These are phyloP conservation scores for Penicillium parvum DNA, from an alignment of 495 filamentous ascomycete genomes.

Conservation along the genomic window DNA sequence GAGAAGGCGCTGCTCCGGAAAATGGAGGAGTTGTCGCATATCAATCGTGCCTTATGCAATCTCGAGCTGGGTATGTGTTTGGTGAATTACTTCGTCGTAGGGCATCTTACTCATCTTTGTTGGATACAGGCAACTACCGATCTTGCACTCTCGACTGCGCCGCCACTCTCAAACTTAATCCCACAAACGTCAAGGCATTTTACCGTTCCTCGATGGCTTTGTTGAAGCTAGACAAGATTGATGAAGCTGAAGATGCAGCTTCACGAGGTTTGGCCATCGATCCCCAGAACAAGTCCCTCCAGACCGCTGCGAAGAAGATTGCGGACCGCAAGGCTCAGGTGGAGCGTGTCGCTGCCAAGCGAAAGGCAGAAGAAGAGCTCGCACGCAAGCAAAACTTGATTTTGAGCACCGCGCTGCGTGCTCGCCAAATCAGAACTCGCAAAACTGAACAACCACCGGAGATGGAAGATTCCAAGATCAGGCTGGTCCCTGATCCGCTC, in stretches of 20 bases:
- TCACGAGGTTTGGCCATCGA: constrained; percentile 67
- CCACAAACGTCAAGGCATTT: constrained; percentile 76
- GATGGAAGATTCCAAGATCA: constrained; percentile 70
- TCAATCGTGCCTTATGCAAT: constrained; percentile 85
- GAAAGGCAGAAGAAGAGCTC: constrained; percentile 47
- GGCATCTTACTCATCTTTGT: constrained; percentile 4
- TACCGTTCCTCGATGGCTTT: constrained; percentile 79
- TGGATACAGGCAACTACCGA: constrained; percentile 67
- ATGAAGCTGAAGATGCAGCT: constrained; percentile 73
- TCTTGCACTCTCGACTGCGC: constrained; percentile 78
- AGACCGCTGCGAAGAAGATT: constrained; percentile 50
- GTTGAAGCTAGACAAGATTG: constrained; percentile 64
- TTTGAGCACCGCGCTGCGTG: constrained; percentile 65
- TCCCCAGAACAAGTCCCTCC: constrained; percentile 54
- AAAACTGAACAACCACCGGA: constrained; percentile 70
- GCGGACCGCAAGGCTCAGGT: constrained; percentile 41
- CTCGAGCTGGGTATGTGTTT: constrained; percentile 59
- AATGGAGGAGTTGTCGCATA: constrained; percentile 69
- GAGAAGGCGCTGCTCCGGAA: constrained; percentile 54
- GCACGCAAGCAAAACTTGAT: constrained; percentile 53
- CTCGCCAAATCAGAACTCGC: constrained; percentile 63
- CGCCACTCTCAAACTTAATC: constrained; percentile 71
- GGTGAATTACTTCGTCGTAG: too few species aligned
- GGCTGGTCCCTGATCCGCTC: constrained; percentile 65
- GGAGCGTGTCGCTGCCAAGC: constrained; percentile 35